Conservation (phyloP, 352 stramenopile species). For the Phytopythium oedochilum region DNA sequence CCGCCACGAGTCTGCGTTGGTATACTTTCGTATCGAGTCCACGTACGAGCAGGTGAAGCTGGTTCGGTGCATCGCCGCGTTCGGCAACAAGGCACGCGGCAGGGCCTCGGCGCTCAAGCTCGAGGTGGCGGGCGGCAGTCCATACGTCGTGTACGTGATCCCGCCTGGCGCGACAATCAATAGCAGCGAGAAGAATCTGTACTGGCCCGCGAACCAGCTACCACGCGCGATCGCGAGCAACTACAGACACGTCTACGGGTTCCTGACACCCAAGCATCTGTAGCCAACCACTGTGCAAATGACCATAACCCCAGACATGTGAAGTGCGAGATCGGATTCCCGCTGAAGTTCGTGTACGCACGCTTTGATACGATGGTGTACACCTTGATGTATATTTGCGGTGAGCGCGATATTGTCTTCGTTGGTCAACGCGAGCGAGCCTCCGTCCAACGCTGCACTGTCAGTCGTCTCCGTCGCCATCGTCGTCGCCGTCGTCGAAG, state of each 20-base stretch:
- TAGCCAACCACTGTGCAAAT: constrained; percentile 16
- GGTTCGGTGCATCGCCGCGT: constrained; percentile 56
- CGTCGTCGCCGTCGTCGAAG: constrained; percentile 1
- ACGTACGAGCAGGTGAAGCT: constrained; percentile 71
- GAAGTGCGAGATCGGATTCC: too few species aligned
- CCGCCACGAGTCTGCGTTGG: constrained; percentile 32
- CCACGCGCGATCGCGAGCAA: constrained; percentile 33
- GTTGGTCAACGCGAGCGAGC: too few species aligned
- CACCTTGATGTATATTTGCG: too few species aligned
- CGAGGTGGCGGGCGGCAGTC: constrained; percentile 14
- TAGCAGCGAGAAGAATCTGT: constrained; percentile 55
- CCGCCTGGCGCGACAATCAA: constrained; percentile 74
- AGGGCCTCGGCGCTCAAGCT: neutral
- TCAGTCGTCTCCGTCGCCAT: constrained; percentile 9
- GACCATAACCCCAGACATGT: neutral
- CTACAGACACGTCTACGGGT: constrained; percentile 58
- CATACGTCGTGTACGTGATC: constrained; percentile 60
- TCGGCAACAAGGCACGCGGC: constrained; percentile 58
- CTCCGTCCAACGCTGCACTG: too few species aligned
- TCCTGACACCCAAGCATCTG: constrained; percentile 39
- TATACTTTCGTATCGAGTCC: constrained; percentile 62
- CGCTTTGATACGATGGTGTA: neutral
- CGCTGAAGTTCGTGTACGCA: too few species aligned
- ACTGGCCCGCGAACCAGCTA: constrained; percentile 51
- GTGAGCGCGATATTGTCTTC: too few species aligned